phyloP scores from a whole-genome alignment of 495 filamentous ascomycete species.

The Aspergillus haitiensis region DNA sequence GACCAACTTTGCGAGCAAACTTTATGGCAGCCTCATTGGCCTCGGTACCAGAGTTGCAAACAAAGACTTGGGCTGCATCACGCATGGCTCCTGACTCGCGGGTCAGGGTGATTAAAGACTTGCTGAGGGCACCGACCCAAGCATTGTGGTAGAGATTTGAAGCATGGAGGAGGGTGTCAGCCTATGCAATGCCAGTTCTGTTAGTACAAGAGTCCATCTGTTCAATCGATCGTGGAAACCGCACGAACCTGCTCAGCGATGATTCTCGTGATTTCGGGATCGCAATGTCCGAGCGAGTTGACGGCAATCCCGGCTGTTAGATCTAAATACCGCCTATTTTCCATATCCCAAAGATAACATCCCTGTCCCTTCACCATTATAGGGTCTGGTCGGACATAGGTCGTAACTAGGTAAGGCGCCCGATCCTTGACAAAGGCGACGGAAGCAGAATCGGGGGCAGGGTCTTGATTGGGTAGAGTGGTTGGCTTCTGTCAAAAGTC shows the following conservation, averaged over 20 bases:
- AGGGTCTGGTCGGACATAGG: conserved; percentile 86
- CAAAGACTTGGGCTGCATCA: conserved; percentile 76
- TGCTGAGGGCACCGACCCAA: conserved; percentile 85
- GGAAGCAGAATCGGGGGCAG: conserved; percentile 71
- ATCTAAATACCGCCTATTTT: conserved; percentile 86
- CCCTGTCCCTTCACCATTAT: conserved; percentile 87
- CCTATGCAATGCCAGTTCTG: conserved; percentile 36
- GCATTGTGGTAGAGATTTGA: conserved; percentile 96
- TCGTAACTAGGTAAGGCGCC: conserved; percentile 86
- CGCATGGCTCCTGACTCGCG: conserved; percentile 74
- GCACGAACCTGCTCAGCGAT: conserved; percentile 69
- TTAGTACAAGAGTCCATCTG: conserved; percentile 18
- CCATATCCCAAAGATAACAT: conserved; percentile 84
- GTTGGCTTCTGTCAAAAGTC: conserved; percentile 55
- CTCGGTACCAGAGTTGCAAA: conserved; percentile 93
- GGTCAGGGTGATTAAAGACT: conserved; percentile 80
- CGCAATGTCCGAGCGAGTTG: conserved; percentile 85
- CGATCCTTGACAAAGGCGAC: conserved; percentile 70
- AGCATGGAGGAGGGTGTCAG: conserved; percentile 78
- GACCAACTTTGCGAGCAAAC: conserved; percentile 89
- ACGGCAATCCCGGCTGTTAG: conserved; percentile 96
- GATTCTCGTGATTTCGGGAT: conserved; percentile 67
- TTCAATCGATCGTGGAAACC: conserved; percentile 4
- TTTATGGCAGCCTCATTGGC: conserved; percentile 98
- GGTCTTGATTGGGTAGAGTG: conserved; percentile 72